Evolutionary conservation across 2,329 filamentous ascomycete genomes (phyloP), one percentile per base, ranked within the genome.

Genomic region (Fusarium clavum): DNA sequence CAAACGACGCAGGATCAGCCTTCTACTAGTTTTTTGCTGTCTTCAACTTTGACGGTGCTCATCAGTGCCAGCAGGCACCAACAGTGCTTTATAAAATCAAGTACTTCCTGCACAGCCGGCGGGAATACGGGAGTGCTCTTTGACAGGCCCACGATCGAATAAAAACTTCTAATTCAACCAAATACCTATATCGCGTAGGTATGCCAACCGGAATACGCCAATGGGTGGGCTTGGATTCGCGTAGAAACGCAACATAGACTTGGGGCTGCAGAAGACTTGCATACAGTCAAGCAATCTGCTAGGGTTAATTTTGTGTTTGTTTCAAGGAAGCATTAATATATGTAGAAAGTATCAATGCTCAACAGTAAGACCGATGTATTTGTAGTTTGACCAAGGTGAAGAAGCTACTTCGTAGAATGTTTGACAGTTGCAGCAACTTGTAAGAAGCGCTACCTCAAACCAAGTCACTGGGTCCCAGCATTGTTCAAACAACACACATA

Each of bases 371-470:
- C 30, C 20, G 30, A 22, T 12, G 14, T 22, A 13, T 38, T 30
- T 5, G 16, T 24, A 12, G n/a, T 25, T 56, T 41, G 5, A 18
- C 40, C 24, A 18, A 45, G 40, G n/a, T 29, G 16, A 44, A 38
- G 8, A 41, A 24, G n/a, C 18, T 14, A 13, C 30, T 38, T n/a
- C 18, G n/a, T 58, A 22, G 41, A 32, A 41, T 52, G 41, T 48
- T 45, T 52, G 43, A 46, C 47, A 54, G 41, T 38, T 70, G 40
- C 45, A 38, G 30, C 25, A 44, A 57, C 51, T 34, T 38, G 6
- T 38, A 58, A 13, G 13, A 32, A 29, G 44, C 43, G 27, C 32
- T 41, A n/a, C 41, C 48, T 27, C 57, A 40, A 25, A 12, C 14
- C 40, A 25, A 25, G 13, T n/a, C 16, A 24, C 47, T 29, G 24